A percentile compares a stretch with the other conserved stretches of the same genome.
These are phyloP conservation scores for Creolimax fragrantissima DNA, from an alignment of 78 protist species.

Conservation along the genomic window DNA sequence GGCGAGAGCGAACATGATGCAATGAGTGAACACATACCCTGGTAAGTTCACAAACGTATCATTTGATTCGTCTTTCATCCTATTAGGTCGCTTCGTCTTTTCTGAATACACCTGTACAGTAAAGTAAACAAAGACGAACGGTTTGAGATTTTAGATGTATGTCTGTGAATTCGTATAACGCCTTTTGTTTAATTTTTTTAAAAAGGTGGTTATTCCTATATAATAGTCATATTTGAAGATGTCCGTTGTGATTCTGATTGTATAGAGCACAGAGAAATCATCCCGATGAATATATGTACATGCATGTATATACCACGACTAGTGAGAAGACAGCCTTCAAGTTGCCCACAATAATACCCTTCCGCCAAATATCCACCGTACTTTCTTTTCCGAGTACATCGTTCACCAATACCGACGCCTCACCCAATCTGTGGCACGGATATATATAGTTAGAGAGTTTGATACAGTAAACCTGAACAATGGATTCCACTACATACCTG, in stretches of 20 bases:
- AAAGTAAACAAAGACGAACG: not conserved
- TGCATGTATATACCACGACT: not conserved
- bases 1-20: not conserved
- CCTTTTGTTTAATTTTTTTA: not conserved
- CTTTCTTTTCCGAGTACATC: not conserved
- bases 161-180: not conserved
- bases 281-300: not conserved
- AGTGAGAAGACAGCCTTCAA: not conserved
- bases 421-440: not conserved
- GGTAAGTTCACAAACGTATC: not conserved
- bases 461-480: no score
- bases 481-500: no score
- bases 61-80: not conserved
- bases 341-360: not conserved
- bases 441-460: no score
- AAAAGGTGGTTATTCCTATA: not conserved
- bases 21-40: not conserved
- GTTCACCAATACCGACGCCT: not conserved
- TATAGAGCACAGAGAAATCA: not conserved
- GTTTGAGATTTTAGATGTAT: not conserved
- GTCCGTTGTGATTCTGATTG: not conserved
- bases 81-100: not conserved
- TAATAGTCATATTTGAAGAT: not conserved
- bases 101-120: not conserved
- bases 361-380: not conserved